These are phyloP conservation scores for Fusarium agapanthi DNA, from an alignment of 2,329 filamentous ascomycete genomes.

Conservation along the genomic window DNA sequence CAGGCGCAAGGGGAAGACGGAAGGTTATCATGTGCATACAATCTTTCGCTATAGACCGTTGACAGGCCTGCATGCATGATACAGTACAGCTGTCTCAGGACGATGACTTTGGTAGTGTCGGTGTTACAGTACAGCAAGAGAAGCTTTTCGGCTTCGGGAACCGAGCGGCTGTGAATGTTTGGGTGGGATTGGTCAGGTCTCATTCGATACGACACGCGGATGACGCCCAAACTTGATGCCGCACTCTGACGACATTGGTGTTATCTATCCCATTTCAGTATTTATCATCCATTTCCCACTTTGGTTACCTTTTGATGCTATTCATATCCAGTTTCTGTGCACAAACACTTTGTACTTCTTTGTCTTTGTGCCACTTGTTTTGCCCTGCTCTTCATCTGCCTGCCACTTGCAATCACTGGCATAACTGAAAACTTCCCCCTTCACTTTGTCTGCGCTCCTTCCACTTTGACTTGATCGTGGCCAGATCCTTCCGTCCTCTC, in stretches of 20 bases:
- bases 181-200: conserved; percentile 31
- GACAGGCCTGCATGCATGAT: conserved; percentile 10
- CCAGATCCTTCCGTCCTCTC: conserved; percentile 9
- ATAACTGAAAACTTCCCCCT: not conserved
- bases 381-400: not conserved
- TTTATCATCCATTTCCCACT: conserved; percentile 8
- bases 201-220: conserved; percentile 10
- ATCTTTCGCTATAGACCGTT: conserved; percentile 35
- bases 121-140: conserved; percentile 9
- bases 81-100: conserved; percentile 13
- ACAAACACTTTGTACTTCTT: not conserved
- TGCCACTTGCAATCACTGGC: conserved; percentile 25
- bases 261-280: conserved; percentile 5
- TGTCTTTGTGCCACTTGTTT: not conserved
- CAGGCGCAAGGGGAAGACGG: conserved; percentile 37
- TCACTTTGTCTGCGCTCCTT: not conserved
- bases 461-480: not conserved
- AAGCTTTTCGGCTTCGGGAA: conserved; percentile 26
- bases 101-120: conserved; percentile 22
- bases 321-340: not conserved
- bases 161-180: conserved; percentile 16
- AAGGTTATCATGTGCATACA: conserved; percentile 40
- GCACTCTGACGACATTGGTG: conserved; percentile 31
- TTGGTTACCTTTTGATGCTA: conserved; percentile 1
- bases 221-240: conserved; percentile 22